Base-by-base conservation (phyloP, 2,329 filamentous ascomycete genomes). In the Microdochium trichocladiopsis region DNA sequence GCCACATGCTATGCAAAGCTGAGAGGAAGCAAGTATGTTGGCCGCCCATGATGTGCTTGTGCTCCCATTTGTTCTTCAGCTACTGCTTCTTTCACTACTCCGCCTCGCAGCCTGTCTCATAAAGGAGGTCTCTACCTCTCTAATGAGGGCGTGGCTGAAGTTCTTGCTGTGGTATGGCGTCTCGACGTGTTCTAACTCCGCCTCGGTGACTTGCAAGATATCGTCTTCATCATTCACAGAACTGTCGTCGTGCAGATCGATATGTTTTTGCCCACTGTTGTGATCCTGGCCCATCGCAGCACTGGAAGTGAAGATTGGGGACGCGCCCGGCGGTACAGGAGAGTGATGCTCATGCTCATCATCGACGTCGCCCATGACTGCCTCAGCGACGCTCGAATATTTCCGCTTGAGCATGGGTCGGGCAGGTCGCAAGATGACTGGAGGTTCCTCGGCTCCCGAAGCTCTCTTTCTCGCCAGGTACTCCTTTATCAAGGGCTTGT, bases 391-490 rank as follows among this genome's bases (percentile, higher is more conserved):
- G 51, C 60, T 69, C 16, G 66, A 66, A 54, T 66, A 68, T 50
- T 65, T 68, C 21, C 60, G 56, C 53, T 60, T 61, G 0, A 55
- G 47, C 33, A 50, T 50, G 2, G 52, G 45, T 2, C 50, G 50
- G 10, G 49, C 50, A 14, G 8, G 50, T 2, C 48, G 31, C 14
- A 8, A 23, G 43, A 5, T 49, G 22, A 41, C 52, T 43, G 49
- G 51, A 53, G 47, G 61, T 63, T 21, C 41, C 21, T 56, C 56
- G 22, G 48, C 50, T 9, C 57, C 64, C 2, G 47, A 51, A 14
- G 28, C 28, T 12, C 58, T 57, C 49, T 68, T 70, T 9, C 64
- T 53, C 47, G 67, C 66, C 4, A 72, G 55, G 52, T 75, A 83
- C 2, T 64, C 64, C 6, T 62, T 65, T 1, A 80, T 65, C 37